phyloP scores from a whole-genome alignment of 495 filamentous ascomycete species.

The Darksidea phi region DNA sequence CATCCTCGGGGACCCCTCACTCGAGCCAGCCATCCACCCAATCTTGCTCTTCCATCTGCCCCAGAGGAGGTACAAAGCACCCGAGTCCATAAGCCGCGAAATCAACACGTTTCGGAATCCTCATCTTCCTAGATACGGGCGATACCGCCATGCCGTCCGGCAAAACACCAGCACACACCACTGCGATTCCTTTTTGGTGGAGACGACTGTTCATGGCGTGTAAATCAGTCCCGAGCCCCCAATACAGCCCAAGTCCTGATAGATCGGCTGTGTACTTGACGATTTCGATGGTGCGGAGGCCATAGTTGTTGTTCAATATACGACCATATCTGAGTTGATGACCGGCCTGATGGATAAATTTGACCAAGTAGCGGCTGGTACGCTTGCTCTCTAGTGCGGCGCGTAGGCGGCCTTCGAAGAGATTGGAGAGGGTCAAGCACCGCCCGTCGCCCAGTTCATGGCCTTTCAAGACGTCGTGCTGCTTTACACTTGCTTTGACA shows the following conservation, averaged over 20 bases:
- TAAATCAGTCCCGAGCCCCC: not conserved
- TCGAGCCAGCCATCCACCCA: not conserved
- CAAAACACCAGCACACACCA: not conserved
- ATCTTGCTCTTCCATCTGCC: not conserved
- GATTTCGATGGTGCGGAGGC: not conserved
- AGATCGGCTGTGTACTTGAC: not conserved
- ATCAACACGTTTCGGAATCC: not conserved
- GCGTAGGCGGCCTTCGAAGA: conserved; percentile 1
- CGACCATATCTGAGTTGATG: not conserved
- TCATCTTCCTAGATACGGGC: not conserved
- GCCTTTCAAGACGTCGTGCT: not conserved
- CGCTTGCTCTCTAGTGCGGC: not conserved
- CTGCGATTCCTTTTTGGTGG: not conserved
- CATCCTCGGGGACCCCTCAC: not conserved
- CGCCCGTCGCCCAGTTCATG: not conserved
- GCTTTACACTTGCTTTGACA: not conserved
- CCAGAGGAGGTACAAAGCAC: not conserved
- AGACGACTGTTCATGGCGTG: not conserved
- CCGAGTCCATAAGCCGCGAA: not conserved
- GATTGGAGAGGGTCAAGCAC: not conserved
- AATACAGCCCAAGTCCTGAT: not conserved
- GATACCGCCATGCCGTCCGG: not conserved
- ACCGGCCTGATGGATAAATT: not conserved
- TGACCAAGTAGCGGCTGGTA: not conserved
- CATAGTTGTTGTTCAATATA: not conserved